A percentile compares a stretch with the other conserved stretches of the same genome.
Evolutionary conservation across 352 stramenopile genomes (phyloP).

Genomic region (Phytopythium aichiense): DNA sequence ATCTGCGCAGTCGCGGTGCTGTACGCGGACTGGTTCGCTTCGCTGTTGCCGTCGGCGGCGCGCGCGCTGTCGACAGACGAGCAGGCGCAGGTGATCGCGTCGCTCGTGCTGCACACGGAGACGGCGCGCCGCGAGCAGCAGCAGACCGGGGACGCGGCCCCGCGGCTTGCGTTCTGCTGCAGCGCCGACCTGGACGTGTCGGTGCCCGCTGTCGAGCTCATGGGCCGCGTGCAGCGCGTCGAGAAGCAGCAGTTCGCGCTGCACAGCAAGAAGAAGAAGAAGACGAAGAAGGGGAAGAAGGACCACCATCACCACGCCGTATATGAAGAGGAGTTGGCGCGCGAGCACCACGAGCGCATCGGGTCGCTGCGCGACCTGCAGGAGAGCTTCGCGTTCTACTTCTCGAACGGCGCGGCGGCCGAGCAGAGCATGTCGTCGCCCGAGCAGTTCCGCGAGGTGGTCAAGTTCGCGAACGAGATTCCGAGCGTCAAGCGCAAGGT

Average conservation of each 20-base stretch:
- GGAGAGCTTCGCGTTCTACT: conserved; percentile 85
- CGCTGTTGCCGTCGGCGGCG: conserved; percentile 35
- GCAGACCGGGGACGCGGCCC: conserved; percentile 7
- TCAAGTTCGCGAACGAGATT: conserved; percentile 59
- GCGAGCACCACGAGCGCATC: conserved; percentile 74
- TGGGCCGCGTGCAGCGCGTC: conserved; percentile 47
- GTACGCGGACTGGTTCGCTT: conserved; percentile 55
- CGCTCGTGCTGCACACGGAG: conserved; percentile 55
- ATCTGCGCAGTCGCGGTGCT: conserved; percentile 47
- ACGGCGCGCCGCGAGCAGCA: conserved; percentile 15
- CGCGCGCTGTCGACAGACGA: conserved; percentile 34
- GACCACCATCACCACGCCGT: conserved; percentile 8
- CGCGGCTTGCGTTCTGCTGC: conserved; percentile 76
- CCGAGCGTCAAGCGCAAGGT: conserved; percentile 59
- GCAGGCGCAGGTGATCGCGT: conserved; percentile 63
- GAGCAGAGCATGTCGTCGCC: conserved; percentile 82
- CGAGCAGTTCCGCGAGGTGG: conserved; percentile 70
- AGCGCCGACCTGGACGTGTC: conserved; percentile 78
- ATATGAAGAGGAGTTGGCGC: conserved; percentile 18
- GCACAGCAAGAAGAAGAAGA: conserved; percentile 36
- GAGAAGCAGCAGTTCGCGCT: conserved; percentile 32
- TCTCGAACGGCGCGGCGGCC: conserved; percentile 66
- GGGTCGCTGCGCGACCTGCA: conserved; percentile 52
- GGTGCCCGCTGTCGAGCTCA: conserved; percentile 70
- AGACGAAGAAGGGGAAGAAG: conserved; percentile 8